Evolutionary conservation across 2,329 filamentous ascomycete genomes (phyloP), one percentile per base, ranked within the genome.

Genomic region (Cladosporium cucumerinum): DNA sequence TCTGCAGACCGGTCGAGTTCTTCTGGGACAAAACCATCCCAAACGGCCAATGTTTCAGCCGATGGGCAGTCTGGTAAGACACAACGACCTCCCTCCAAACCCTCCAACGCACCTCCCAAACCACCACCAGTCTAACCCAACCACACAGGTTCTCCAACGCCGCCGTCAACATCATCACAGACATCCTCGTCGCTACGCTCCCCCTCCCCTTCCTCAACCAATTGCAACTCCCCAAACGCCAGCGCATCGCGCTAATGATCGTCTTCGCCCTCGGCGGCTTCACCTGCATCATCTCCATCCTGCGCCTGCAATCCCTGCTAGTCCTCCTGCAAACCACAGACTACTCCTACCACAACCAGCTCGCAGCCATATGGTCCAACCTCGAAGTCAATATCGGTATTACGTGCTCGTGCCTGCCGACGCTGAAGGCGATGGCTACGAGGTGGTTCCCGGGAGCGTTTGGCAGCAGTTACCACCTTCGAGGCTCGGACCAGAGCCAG

Each of bases 1-100:
- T 78, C 36, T 82, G 80, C 67, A 72, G 72, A 1, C 80, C 80
- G 0, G 72, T 81, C 11, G 67, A 74, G 11, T 77, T 72, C 58
- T 82, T 80, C 70, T 82, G 80, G 80, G 69, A 78, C 48, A 69
- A 69, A 8, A 65, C 55, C 18, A 67, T 73, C 8, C 60, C 60
- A 21, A 70, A 77, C 32, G 63, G 70, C 69, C 72, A 69, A 59
- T 83, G 82, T 67, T 57, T 82, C 51, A 73, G 72, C 49, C 73
- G 75, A 32, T 74, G 78, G 26, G 74, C 74, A 0, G 70, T 82
- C 10, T 82, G 80, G 80, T 81, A 65, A 52, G 68, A 43, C 28
- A 8, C 28, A 5, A 1, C 16, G 18, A 34, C 32, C 57, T 49
- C 52, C 52, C 4, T 16, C 39, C n/a, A 4, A 43, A 21, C 36